Evolutionary conservation across 192 early-diverging fungal species (phyloP).

Genomic region (Coemansia umbellata): DNA sequence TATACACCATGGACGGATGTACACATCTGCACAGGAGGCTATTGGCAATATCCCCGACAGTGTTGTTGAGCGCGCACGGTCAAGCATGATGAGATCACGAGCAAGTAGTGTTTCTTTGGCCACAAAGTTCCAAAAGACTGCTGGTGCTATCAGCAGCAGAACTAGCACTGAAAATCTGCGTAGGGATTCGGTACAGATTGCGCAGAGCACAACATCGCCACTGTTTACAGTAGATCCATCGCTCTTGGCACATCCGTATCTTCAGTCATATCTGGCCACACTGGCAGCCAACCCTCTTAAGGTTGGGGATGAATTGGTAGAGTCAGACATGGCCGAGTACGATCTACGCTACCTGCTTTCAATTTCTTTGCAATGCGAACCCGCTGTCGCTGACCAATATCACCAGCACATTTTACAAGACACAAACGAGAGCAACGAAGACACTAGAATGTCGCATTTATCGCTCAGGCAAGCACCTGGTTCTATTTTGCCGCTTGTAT

Average conservation of each 20-base stretch:
- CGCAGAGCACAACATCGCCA: not conserved
- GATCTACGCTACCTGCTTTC: conserved; percentile 45
- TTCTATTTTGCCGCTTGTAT: conserved; percentile 52
- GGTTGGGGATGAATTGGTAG: conserved; percentile 49
- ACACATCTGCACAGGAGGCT: conserved; percentile 25
- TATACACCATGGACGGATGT: conserved; percentile 43
- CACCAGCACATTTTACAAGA: conserved; percentile 30
- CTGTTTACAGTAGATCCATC: conserved; percentile 20
- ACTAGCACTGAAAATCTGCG: not conserved
- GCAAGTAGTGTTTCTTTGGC: conserved; percentile 46
- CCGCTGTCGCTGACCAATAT: conserved; percentile 43
- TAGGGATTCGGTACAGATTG: not conserved
- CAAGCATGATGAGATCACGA: conserved; percentile 41
- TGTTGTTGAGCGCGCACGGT: conserved; percentile 40
- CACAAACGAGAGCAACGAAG: conserved; percentile 5
- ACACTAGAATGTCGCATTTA: conserved; percentile 13
- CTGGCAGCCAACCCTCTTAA: conserved; percentile 38
- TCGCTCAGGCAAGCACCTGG: conserved; percentile 43
- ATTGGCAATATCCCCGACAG: conserved; percentile 18
- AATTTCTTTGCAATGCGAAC: conserved; percentile 49
- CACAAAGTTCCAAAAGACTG: conserved; percentile 22
- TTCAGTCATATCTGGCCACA: conserved; percentile 26
- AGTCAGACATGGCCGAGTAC: conserved; percentile 41
- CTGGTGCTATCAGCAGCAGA: conserved; percentile 8
- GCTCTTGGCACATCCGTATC: conserved; percentile 34